Conservation (phyloP, 768 basidiomycete genomes). For the Termitomyces eurrhizus region DNA sequence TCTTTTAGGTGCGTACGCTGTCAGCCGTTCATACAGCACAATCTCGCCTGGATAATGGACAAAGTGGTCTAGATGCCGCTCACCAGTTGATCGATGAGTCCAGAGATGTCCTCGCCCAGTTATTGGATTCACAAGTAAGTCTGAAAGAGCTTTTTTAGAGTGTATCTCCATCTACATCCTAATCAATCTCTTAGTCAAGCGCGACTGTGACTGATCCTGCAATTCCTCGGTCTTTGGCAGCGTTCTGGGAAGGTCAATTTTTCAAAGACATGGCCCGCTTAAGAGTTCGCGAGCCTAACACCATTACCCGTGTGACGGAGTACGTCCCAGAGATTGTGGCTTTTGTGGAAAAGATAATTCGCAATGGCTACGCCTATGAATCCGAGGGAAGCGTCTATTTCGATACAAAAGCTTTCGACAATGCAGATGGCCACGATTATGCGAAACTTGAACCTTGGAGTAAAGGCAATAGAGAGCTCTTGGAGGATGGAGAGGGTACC, state of each 20-base stretch:
- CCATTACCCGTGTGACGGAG: constrained; percentile 92
- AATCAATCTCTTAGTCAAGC: constrained; percentile 48
- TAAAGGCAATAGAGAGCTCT: constrained; percentile 84
- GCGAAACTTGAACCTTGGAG: constrained; percentile 96
- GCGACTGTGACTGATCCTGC: constrained; percentile 81
- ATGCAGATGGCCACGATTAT: constrained; percentile 73
- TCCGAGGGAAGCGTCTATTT: constrained; percentile 86
- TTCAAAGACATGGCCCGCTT: constrained; percentile 92
- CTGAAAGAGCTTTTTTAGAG: not conserved
- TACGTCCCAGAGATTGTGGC: constrained; percentile 93
- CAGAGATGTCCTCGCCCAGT: constrained; percentile 69
- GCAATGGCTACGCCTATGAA: constrained; percentile 78
- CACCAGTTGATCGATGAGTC: constrained; percentile 66
- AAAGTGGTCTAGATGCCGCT: constrained; percentile 40
- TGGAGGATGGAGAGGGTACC: constrained; percentile 90
- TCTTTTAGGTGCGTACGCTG: constrained; percentile 42
- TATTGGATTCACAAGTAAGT: constrained; percentile 71
- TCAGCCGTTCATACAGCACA: constrained; percentile 52
- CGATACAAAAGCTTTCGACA: constrained; percentile 80
- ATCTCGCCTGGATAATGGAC: constrained; percentile 35
- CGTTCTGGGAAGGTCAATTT: constrained; percentile 87
- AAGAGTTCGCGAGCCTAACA: constrained; percentile 83
- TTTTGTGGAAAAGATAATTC: constrained; percentile 82
- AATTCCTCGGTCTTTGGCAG: constrained; percentile 76
- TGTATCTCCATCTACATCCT: not conserved